phyloP scores from a whole-genome alignment of 345 rosid genomes.

The Odontarrhena argentea region DNA sequence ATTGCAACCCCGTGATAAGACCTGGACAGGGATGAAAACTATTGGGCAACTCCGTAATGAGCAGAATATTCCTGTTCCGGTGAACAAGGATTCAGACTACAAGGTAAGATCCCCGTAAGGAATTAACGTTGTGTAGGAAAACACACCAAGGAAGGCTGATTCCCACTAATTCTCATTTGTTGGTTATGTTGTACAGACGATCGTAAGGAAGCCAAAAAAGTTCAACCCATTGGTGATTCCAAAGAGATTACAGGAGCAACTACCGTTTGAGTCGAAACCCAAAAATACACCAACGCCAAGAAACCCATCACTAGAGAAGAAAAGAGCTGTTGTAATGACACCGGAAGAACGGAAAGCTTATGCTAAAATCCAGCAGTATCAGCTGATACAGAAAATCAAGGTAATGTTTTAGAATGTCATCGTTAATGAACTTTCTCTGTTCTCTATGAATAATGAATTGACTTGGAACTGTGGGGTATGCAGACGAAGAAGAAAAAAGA shows the following conservation, averaged over 20 bases:
- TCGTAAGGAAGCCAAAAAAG: slow-evolving; percentile 73
- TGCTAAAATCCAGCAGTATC: slow-evolving; percentile 63
- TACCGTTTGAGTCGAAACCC: slow-evolving; percentile 84
- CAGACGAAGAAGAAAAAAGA: slow-evolving; percentile 70
- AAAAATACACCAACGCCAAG: slow-evolving; percentile 59
- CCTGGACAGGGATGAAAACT: slow-evolving; percentile 95
- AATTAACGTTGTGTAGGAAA: background rate
- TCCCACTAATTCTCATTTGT: slow-evolving; percentile 22
- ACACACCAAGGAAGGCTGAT: background rate
- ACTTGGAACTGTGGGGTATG: slow-evolving; percentile 2
- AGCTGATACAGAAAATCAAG: slow-evolving; percentile 59
- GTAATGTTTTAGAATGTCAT: slow-evolving; percentile 37
- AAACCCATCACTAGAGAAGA: slow-evolving; percentile 55
- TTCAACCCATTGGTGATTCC: slow-evolving; percentile 80
- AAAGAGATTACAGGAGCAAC: slow-evolving; percentile 62
- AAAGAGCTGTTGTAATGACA: slow-evolving; percentile 83
- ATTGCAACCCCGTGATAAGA: slow-evolving; percentile 75
- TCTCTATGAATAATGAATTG: background rate
- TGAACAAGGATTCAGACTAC: slow-evolving; percentile 84
- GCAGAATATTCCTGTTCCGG: slow-evolving; percentile 63
- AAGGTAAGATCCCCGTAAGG: slow-evolving; percentile 51
- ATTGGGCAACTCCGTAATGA: slow-evolving; percentile 80
- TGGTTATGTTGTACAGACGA: slow-evolving; percentile 48
- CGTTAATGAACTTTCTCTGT: background rate
- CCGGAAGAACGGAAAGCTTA: slow-evolving; percentile 60